These are phyloP conservation scores for Diaporthe nobilis DNA, from an alignment of 2,329 filamentous ascomycete species.

Conservation along the genomic window DNA sequence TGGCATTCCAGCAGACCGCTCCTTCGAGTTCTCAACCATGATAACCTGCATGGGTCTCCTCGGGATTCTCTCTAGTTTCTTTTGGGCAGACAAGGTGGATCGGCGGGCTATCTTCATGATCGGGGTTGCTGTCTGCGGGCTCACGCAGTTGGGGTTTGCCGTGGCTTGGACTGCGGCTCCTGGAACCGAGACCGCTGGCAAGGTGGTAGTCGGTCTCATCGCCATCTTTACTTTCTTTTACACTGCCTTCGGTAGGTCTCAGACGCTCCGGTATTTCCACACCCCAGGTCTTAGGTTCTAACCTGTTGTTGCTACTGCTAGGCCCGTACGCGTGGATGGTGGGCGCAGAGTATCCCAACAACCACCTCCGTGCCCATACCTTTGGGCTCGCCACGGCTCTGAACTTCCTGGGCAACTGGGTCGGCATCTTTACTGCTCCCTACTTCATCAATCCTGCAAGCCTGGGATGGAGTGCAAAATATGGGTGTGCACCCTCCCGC, in stretches of 20 bases:
- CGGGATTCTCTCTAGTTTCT: constrained; percentile 50
- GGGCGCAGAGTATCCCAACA: constrained; percentile 57
- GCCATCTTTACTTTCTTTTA: constrained; percentile 41
- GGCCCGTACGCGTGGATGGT: constrained; percentile 57
- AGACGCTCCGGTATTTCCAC: background rate
- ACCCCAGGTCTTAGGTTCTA: background rate
- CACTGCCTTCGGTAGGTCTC: constrained; percentile 47
- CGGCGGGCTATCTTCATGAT: constrained; percentile 51
- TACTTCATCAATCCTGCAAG: constrained; percentile 60
- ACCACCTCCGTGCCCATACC: constrained; percentile 55
- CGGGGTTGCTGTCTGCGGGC: constrained; percentile 48
- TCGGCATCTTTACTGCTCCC: constrained; percentile 56
- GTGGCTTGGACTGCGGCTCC: constrained; percentile 50
- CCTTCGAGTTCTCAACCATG: constrained; percentile 52
- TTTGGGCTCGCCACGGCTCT: constrained; percentile 55
- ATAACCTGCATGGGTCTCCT: constrained; percentile 52
- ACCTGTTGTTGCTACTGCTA: constrained; percentile 22
- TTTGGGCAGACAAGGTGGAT: constrained; percentile 50
- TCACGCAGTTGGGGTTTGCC: constrained; percentile 46
- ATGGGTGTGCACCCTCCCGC: constrained; percentile 44
- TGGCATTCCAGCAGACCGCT: constrained; percentile 48
- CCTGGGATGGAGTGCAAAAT: constrained; percentile 54
- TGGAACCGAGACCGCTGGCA: constrained; percentile 34
- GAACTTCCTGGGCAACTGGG: constrained; percentile 58
- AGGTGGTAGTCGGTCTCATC: constrained; percentile 1